Base-by-base conservation (phyloP, 2,329 filamentous ascomycete genomes). In the Exophiala calicioides region DNA sequence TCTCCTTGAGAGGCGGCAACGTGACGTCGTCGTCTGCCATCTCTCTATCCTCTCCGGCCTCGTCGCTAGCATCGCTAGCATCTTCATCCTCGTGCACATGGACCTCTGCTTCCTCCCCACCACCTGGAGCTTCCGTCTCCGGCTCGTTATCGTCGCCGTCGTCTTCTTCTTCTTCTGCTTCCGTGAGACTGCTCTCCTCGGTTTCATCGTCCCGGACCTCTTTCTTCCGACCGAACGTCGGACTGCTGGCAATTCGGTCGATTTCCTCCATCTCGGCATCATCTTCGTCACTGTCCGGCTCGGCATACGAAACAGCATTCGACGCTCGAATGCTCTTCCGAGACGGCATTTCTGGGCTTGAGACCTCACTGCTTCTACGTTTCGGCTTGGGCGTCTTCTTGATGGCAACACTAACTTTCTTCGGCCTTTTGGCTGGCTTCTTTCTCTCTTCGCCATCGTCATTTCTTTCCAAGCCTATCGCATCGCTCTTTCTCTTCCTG, bases 401-500 rank as follows among this genome's bases (percentile, higher is more conserved):
- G 26, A 58, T 55, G 1, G 54, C 51, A 23, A 59, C 32, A 19
- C 42, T 50, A 8, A 53, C 24, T n/a, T 41, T 52, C 40, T 49
- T 59, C 8, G 43, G 24, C 37, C 51, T 62, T 47, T 60, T 63
- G 26, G 23, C 34, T 31, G 38, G 16, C 27, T 57, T 56, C 19
- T 50, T 44, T 37, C 38, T 39, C 9, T 44, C 47, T 9, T 47
- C 46, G 6, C 32, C 47, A 26, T 56, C 49, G 13, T 49, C 50
- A 21, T 50, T 45, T 1, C 43, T 38, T 19, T 62, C 62, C 5
- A 57, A 44, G 18, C 56, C 42, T 8, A 51, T 46, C 6, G 61
- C 50, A 32, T 74, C 68, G 20, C 66, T 66, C 56, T 75, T 75
- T 30, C 72, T 62, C 59, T 74, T 72, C 58, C 68, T 69, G 31